Evolutionary conservation across 2,329 filamentous ascomycete species (phyloP).

Genomic region (Seiridium cupressi): DNA sequence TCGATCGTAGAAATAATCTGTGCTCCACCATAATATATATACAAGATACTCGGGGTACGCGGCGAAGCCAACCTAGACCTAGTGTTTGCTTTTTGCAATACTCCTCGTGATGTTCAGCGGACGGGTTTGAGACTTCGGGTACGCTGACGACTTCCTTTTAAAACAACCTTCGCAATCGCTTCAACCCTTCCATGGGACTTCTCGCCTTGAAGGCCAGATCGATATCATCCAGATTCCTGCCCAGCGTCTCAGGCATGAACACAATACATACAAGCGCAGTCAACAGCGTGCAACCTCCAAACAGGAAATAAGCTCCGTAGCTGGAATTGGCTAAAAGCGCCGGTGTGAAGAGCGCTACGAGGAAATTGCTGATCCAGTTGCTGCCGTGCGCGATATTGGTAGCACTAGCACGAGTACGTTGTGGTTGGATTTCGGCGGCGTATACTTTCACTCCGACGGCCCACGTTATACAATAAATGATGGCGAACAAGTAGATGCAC

Average conservation of each 20-base stretch:
- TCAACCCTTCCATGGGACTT: neutral
- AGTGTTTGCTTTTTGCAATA: too few species aligned
- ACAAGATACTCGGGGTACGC: too few species aligned
- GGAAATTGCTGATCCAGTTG: slow-evolving; percentile 48
- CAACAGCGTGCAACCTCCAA: slow-evolving; percentile 36
- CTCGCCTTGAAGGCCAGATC: slow-evolving; percentile 20
- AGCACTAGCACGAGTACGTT: slow-evolving; percentile 51
- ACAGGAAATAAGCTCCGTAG: slow-evolving; percentile 45
- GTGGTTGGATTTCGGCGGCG: slow-evolving; percentile 54
- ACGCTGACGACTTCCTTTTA: neutral
- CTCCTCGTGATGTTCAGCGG: too few species aligned
- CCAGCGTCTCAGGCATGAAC: slow-evolving; percentile 42
- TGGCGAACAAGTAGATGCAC: slow-evolving; percentile 48
- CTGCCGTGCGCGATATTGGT: slow-evolving; percentile 52
- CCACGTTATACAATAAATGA: slow-evolving; percentile 48
- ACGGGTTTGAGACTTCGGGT: too few species aligned
- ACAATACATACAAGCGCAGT: slow-evolving; percentile 33
- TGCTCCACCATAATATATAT: too few species aligned
- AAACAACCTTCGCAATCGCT: neutral
- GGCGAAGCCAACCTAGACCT: too few species aligned
- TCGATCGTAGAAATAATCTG: too few species aligned
- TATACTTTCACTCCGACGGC: slow-evolving; percentile 54
- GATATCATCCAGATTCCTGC: slow-evolving; percentile 39
- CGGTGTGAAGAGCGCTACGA: slow-evolving; percentile 44
- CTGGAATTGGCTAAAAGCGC: slow-evolving; percentile 35